Evolutionary conservation across 2,329 filamentous ascomycete species (phyloP), one percentile per base, ranked within the genome.

Genomic region (Apiospora saccharicola): DNA sequence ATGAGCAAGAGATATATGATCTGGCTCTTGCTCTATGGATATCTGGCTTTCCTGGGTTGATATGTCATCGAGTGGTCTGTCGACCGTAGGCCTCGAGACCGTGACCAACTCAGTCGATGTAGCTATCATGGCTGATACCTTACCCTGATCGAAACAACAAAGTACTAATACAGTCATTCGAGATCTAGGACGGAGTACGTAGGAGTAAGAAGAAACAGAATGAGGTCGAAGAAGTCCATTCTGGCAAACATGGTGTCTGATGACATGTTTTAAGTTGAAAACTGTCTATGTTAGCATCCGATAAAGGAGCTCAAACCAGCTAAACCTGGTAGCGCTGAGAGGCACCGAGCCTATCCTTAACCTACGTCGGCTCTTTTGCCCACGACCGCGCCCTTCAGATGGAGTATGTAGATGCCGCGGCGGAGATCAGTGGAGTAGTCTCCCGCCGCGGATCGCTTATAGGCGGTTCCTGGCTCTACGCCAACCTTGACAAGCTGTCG

Each of bases 21-120:
- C 61, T 26, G 30, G 24, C 34, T 34, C 67, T 61, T 24, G 64
- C 64, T 41, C 34, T 64, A 64, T 64, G 16, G 57, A 64, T 41
- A 64, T 14, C 22, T 64, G 57, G 34, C 67, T 68, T 49, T 46
- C 43, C 30, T 30, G 43, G 8, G 67, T 41, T 12, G 67, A 46
- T 16, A 8, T 30, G 67, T 68, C 30, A 5, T 10, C 43, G 22
- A 47, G 34, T 64, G 34, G 22, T 24, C 57, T 64, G 30, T 41
- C 34, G 19, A 34, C 19, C 22, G n/a, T 19, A 64, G 30, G 57
- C n/a, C 34, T 64, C 22, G 57, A 19, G 57, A 64, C 57, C 34
- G 57, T 22, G 41, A 64, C 57, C 57, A 64, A n/a, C 57, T 64
- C 57, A n/a, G 57, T 64, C 5, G 57, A n/a, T 64, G 57, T 41